Evolutionary conservation across 495 filamentous ascomycete genomes (phyloP).

Genomic region (Lepidopterella palustris): DNA sequence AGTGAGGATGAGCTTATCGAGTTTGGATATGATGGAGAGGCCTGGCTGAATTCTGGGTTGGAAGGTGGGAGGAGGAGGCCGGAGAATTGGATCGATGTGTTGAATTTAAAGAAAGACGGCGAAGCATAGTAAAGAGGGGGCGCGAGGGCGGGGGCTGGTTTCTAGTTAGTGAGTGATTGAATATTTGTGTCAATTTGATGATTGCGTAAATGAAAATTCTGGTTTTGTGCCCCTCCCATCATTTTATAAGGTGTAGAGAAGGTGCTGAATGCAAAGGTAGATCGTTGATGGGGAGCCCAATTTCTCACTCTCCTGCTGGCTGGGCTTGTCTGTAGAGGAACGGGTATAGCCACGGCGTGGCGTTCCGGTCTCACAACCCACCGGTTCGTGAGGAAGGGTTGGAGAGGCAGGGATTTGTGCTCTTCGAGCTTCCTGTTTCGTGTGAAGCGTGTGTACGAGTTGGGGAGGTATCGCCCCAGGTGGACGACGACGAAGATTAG

Average conservation of each 20-base stretch:
- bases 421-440: neutral
- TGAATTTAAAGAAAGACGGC: slow-evolving; percentile 11
- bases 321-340: neutral
- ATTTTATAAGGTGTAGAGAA: too few species aligned
- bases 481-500: neutral
- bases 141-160: too few species aligned
- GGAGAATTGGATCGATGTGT: slow-evolving; percentile 43
- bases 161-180: too few species aligned
- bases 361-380: neutral
- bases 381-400: neutral
- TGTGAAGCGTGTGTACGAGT: neutral
- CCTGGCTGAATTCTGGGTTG: slow-evolving; percentile 40
- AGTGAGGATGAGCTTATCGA: slow-evolving; percentile 69
- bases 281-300: too few species aligned
- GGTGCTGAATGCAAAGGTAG: too few species aligned
- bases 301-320: too few species aligned
- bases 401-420: neutral
- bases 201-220: neutral
- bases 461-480: neutral
- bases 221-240: too few species aligned
- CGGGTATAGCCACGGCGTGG: too few species aligned
- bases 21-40: slow-evolving; percentile 66
- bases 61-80: slow-evolving; percentile 39
- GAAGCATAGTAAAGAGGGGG: neutral
- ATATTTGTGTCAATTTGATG: too few species aligned